Base-by-base conservation (phyloP, 495 filamentous ascomycete species). In the Penicillium tannophilum region DNA sequence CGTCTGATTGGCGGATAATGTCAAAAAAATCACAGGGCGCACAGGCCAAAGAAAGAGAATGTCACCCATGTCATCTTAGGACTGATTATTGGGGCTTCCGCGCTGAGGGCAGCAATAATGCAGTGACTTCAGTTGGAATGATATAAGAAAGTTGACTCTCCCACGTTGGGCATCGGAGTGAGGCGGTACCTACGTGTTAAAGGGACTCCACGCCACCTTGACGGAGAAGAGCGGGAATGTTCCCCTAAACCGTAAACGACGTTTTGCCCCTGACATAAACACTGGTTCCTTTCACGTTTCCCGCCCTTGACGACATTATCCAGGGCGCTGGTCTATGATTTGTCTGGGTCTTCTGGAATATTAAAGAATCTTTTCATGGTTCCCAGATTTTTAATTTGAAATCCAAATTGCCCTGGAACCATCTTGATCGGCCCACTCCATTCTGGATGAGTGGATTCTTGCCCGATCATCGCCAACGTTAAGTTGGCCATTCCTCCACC, bases 381-480 rank as follows among this genome's bases (percentile, higher is more conserved):
- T 41, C 16, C n/a, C 14, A 33, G 4, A 39, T 12, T 41, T 6
- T 16, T n/a, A 49, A 49, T 49, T 49, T 24, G 26, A 49, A 49
- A 30, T 49, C 46, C 46, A 24, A 31, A 26, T 10, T 24, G 14
- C 33, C 19, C 45, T 35, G 14, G 35, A 56, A 41, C 12, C 55
- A 44, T 55, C 59, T 56, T 56, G 62, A 55, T 62, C 56, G 46
- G 47, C 57, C 56, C 28, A 52, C 59, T 17, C 7, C 63, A 47
- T 66, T 69, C 66, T 66, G 58, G 63, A 69, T 61, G 39, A 45
- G 56, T 60, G 59, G 56, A 60, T 63, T 60, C 45, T 54, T 48
- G 52, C 56, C 48, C 55, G 58, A 60, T 58, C 57, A 50, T 49
- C 54, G 56, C 52, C 63, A 66, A 62, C 55, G 36, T 54, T 48